These are phyloP conservation scores for Termitomyces heimii DNA, from an alignment of 768 basidiomycete species.

Conservation along the genomic window DNA sequence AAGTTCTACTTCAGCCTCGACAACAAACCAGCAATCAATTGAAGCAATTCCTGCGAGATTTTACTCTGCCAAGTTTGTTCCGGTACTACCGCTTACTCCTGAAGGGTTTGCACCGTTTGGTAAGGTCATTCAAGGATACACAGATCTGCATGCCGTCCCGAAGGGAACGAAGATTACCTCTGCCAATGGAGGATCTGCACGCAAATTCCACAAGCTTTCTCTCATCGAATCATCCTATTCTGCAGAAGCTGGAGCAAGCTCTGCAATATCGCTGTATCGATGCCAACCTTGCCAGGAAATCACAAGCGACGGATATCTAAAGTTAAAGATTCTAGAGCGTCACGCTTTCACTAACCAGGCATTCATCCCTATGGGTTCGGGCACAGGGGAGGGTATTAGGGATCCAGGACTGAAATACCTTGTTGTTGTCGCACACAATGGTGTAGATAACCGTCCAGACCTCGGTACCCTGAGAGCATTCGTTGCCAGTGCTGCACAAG, in stretches of 20 bases:
- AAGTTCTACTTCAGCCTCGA: background rate
- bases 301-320: constrained; percentile 41
- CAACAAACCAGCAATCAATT: constrained; percentile 2
- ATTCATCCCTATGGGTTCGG: constrained; percentile 88
- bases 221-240: constrained; percentile 67
- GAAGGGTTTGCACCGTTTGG: constrained; percentile 89
- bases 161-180: constrained; percentile 65
- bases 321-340: constrained; percentile 75
- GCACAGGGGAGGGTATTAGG: constrained; percentile 38
- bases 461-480: constrained; percentile 74
- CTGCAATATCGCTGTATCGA: constrained; percentile 80
- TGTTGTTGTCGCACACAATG: constrained; percentile 83
- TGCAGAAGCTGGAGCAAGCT: constrained; percentile 42
- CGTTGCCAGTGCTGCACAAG: constrained; percentile 73
- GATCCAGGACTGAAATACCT: constrained; percentile 59
- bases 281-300: constrained; percentile 53
- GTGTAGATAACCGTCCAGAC: constrained; percentile 72
- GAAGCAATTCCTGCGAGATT: background rate
- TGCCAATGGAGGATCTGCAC: constrained; percentile 87
- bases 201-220: constrained; percentile 89
- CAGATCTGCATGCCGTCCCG: constrained; percentile 59
- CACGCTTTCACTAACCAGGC: constrained; percentile 89
- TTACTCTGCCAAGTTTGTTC: constrained; percentile 26
- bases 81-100: constrained; percentile 67
- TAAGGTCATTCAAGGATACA: constrained; percentile 85